A percentile compares a stretch with the other conserved stretches of the same genome.
Evolutionary conservation across 1,284 basidiomycete genomes (phyloP).

Genomic region (Mycosarcoma mackinlayi): DNA sequence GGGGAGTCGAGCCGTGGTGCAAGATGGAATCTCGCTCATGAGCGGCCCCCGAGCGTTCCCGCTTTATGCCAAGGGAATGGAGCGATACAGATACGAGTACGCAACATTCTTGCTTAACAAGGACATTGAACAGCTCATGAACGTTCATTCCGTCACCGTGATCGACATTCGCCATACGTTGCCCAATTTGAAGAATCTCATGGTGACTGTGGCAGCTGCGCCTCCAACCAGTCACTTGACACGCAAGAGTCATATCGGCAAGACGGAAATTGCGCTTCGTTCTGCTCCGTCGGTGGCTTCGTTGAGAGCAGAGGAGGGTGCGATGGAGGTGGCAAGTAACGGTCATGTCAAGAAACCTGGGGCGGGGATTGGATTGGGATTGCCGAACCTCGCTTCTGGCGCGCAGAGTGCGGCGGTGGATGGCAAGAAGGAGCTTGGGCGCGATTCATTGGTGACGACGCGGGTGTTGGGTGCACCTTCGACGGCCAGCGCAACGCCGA

Average conservation of each 20-base stretch:
- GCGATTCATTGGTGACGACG: conserved; percentile 34
- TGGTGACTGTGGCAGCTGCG: conserved; percentile 76
- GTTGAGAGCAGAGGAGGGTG: not conserved
- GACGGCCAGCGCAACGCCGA: conserved; percentile 9
- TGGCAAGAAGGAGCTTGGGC: conserved; percentile 9
- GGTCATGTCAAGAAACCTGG: conserved; percentile 14
- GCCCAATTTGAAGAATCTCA: conserved; percentile 92
- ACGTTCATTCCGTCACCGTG: conserved; percentile 71
- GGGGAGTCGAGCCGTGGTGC: conserved; percentile 60
- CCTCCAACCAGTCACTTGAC: conserved; percentile 38
- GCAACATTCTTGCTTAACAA: conserved; percentile 97
- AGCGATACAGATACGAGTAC: conserved; percentile 96
- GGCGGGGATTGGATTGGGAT: conserved; percentile 21
- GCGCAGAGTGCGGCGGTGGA: not conserved
- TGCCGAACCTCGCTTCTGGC: conserved; percentile 11
- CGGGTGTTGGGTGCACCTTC: conserved; percentile 34
- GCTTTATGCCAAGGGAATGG: conserved; percentile 90
- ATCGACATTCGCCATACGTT: conserved; percentile 95
- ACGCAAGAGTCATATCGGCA: conserved; percentile 46
- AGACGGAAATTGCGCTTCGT: conserved; percentile 38
- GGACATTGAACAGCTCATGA: conserved; percentile 79
- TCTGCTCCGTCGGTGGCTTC: conserved; percentile 2
- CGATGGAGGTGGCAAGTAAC: not conserved
- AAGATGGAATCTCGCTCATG: conserved; percentile 66
- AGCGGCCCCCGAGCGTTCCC: conserved; percentile 71